Percentiles rank a stretch among this genome's conserved stretches.
Conservation (phyloP, 2,329 filamentous ascomycete genomes). For the Epicoccum nigrum region DNA sequence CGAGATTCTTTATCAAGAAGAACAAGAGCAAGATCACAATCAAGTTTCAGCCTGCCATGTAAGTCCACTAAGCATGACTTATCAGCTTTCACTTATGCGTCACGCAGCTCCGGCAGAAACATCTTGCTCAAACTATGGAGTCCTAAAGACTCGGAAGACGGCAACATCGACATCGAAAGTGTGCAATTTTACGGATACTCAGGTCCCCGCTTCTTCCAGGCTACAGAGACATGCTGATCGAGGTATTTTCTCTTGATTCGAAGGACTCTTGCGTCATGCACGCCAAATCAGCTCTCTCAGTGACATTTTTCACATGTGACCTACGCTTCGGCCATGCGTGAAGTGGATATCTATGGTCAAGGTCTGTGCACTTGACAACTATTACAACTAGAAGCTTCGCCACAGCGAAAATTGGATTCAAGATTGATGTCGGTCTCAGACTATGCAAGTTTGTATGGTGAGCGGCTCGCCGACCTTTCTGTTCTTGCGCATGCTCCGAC, state of each 20-base stretch:
- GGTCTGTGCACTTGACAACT: not conserved
- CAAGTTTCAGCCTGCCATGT: slow-evolving; percentile 79
- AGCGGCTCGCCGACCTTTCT: slow-evolving; percentile 7
- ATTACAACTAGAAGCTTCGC: not conserved
- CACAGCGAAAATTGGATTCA: not conserved
- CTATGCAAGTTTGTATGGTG: not conserved
- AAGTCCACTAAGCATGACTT: slow-evolving; percentile 36
- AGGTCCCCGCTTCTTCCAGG: slow-evolving; percentile 82
- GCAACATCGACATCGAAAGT: slow-evolving; percentile 89
- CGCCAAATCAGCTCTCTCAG: too few relatives aligned
- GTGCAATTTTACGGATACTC: slow-evolving; percentile 84
- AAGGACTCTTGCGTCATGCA: too few relatives aligned
- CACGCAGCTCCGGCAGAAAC: slow-evolving; percentile 71
- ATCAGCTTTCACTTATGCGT: not conserved
- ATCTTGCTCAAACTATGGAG: slow-evolving; percentile 92
- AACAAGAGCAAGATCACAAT: slow-evolving; percentile 86
- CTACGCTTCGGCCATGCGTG: too few relatives aligned
- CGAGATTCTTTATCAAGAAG: slow-evolving; percentile 81
- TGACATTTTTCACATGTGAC: too few relatives aligned
- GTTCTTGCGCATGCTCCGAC: not conserved
- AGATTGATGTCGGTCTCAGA: too few relatives aligned
- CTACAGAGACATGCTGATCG: slow-evolving; percentile 57
- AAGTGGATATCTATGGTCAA: not conserved
- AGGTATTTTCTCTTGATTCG: not conserved
- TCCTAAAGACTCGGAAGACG: slow-evolving; percentile 63